These are phyloP conservation scores for Davidsoniella eucalypti DNA, from an alignment of 2,329 filamentous ascomycete species.

Conservation along the genomic window DNA sequence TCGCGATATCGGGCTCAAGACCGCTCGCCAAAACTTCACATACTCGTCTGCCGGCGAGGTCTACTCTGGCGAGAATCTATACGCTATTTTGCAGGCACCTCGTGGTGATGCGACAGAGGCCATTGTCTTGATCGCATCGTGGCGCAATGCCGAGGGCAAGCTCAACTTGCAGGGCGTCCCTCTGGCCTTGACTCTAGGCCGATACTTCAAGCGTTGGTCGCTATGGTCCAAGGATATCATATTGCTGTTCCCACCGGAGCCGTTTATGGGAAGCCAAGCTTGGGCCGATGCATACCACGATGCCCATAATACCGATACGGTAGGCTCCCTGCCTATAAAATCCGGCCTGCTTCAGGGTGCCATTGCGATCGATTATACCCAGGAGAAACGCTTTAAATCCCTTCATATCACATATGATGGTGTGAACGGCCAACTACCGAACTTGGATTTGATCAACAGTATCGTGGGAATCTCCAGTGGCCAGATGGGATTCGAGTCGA, in stretches of 20 bases:
- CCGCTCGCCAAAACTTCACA: slow-evolving; percentile 72
- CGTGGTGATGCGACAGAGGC: slow-evolving; percentile 93
- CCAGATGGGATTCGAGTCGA: slow-evolving; percentile 78
- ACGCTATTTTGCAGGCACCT: slow-evolving; percentile 83
- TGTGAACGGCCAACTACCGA: slow-evolving; percentile 86
- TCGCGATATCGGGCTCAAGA: slow-evolving; percentile 65
- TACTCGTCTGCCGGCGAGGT: slow-evolving; percentile 63
- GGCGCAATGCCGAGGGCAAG: slow-evolving; percentile 63
- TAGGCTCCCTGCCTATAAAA: slow-evolving; percentile 71
- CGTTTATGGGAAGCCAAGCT: slow-evolving; percentile 75
- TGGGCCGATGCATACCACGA: slow-evolving; percentile 98
- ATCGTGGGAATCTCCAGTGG: slow-evolving; percentile 73
- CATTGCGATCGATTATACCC: slow-evolving; percentile 83
- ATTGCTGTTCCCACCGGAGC: slow-evolving; percentile 75
- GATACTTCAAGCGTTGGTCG: slow-evolving; percentile 97
- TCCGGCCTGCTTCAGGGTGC: slow-evolving; percentile 86
- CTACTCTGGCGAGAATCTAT: slow-evolving; percentile 74
- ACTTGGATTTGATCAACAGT: slow-evolving; percentile 90
- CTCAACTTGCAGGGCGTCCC: slow-evolving; percentile 79
- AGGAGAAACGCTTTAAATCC: slow-evolving; percentile 68
- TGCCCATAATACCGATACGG: slow-evolving; percentile 52
- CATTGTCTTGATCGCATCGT: slow-evolving; percentile 79
- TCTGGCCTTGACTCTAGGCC: slow-evolving; percentile 67
- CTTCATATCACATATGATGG: slow-evolving; percentile 91
- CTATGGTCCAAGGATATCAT: slow-evolving; percentile 99